A percentile compares a stretch with the other conserved stretches of the same genome.
Evolutionary conservation across 1,284 basidiomycete genomes (phyloP).

Genomic region (Leccinum fuscescens): DNA sequence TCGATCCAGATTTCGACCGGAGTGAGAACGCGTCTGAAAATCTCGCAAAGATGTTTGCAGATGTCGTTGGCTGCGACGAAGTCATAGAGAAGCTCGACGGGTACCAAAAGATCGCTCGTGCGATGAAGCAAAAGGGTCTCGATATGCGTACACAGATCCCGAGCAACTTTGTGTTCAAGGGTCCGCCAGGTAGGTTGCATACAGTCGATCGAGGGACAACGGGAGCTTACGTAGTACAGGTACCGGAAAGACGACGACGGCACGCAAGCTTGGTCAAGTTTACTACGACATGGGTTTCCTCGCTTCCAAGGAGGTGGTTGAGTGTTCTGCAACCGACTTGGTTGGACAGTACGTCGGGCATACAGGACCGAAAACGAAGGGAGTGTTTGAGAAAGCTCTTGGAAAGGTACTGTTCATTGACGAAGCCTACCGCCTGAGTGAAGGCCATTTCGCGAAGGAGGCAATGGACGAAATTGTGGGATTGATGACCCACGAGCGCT

Average conservation of each 20-base stretch:
- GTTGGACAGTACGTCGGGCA: conserved; percentile 68
- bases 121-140: conserved; percentile 40
- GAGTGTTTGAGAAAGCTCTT: conserved; percentile 37
- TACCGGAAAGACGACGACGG: conserved; percentile 44
- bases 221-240: conserved; percentile 3
- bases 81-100: conserved; percentile 46
- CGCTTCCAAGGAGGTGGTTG: conserved; percentile 41
- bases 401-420: conserved; percentile 67
- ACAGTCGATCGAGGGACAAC: background rate
- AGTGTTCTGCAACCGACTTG: conserved; percentile 66
- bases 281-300: conserved; percentile 13
- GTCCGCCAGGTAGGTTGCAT: conserved; percentile 47
- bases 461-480: conserved; percentile 67
- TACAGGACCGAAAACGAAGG: conserved; percentile 61
- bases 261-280: background rate
- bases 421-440: conserved; percentile 58
- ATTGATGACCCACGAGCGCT: conserved; percentile 55
- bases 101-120: conserved; percentile 52
- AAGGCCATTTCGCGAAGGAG: conserved; percentile 63
- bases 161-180: conserved; percentile 69
- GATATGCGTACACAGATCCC: conserved; percentile 53
- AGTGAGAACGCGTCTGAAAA: conserved; percentile 45
- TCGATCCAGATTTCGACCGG: conserved; percentile 59
- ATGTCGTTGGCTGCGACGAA: conserved; percentile 58
- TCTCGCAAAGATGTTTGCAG: conserved; percentile 56